Base-by-base conservation (phyloP, 192 early-diverging fungal species). In the Rhizophagus clarus region DNA sequence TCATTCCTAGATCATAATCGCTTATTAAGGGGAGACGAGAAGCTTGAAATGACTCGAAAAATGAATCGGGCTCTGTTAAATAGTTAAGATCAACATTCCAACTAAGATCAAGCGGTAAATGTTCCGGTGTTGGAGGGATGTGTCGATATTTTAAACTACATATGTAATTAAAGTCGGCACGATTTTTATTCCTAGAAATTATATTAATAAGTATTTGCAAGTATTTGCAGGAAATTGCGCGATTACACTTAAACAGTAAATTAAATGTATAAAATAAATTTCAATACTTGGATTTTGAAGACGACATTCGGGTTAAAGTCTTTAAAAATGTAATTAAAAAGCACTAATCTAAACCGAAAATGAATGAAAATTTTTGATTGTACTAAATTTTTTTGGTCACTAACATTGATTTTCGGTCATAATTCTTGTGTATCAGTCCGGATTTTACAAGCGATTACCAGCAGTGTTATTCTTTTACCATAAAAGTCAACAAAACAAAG, bases 1-100 rank as follows among this genome's bases (percentile, higher is more conserved):
- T 61, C 74, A 76, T 76, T 37, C 74, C 74, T n/a, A 76, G 3
- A 28, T 60, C 45, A 34, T 45, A 34, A 31, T 76, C 74, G 26
- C 49, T 76, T 24, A 76, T 20, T 76, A 76, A 40, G 42, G 74
- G 34, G 3, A 76, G 32, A 17, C 49, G 74, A 40, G 29, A 34
- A 12, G 68, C 10, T 45, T 70, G 68, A 37, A 70, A 34, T 10
- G 68, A 42, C 6, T 34, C 42, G 28, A 34, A 72, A 49, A n/a
- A 37, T 4, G 42, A 45, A 29, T 28, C 45, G 5, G 26, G n/a
- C 17, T 51, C n/a, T 8, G 28, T 72, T 72, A 72, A 49, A n/a
- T 47, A 37, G 14, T 49, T 45, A 49, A 72, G 42, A 28, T 72
- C 71, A 49, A 45, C 31, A 24, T 70, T 70, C 68, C 68, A 70